Base-by-base conservation (phyloP, 441 rosid genomes). In the Breynia disticha region DNA sequence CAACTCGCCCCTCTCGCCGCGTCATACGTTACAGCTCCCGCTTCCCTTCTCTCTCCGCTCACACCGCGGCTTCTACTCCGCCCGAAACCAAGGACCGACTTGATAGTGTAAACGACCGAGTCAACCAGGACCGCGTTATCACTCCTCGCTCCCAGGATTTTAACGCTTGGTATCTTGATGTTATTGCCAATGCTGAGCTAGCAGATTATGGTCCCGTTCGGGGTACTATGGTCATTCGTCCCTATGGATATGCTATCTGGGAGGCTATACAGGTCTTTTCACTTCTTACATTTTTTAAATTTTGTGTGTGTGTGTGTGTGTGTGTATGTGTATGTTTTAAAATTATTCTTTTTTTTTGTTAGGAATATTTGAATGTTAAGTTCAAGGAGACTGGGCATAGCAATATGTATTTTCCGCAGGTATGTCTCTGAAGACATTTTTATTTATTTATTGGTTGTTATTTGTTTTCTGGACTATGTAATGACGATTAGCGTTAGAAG, bases 171-270 rank as follows among this genome's bases (percentile, higher is more conserved):
- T 90, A 85, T 56, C 78, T 87, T 5, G 95, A 87, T 70, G 79
- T 87, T 62, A 80, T 87, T 48, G 93, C 89, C 19, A 83, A 74
- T 45, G 95, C 98, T 6, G 98, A 90, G 64, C 84, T 90, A 41
- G 95, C 96, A 1, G 98, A 90, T 71, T 85, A 90, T 41, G 95
- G 98, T 46, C 98, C 95, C 0, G 98, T 90, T 61, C 90, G 96
- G 42, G 98, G 98, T 8, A 87, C 96, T 14, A 87, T 90, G 98
- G 95, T 87, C 21, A 90, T 90, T 68, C 84, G 95, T 10, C 96
- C 98, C 0, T 90, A 90, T 39, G 96, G 93, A 32, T 90, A 85
- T 39, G 90, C 98, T 46, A 85, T 90, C 45, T 87, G 96, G 96
- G 96, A 90, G 78, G 95, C 93, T 17, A 91, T 91, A 62, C 98